Base-by-base conservation (phyloP, 2,329 filamentous ascomycete species). In the Pyricularia sp. region DNA sequence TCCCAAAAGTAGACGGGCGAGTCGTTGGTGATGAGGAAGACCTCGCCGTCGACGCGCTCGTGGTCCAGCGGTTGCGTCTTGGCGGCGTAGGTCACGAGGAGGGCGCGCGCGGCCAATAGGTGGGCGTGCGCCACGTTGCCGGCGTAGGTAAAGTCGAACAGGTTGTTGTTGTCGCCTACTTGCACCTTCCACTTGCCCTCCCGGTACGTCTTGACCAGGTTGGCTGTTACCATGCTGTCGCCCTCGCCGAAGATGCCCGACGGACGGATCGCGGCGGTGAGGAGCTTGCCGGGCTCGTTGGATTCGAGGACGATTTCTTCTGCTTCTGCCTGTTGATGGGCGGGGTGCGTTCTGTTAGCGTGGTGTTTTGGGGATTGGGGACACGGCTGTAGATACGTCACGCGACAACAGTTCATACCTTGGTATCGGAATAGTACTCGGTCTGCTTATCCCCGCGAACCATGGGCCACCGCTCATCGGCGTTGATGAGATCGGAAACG, bases 161-260 rank as follows among this genome's bases (percentile, higher is more conserved):
- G 77, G 81, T 88, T 88, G 73, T 81, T 79, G 79, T 87, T 87
- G 73, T 87, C 80, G 73, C 95, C 95, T 26, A 98, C 85, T 78
- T 97, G 92, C 77, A 95, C 88, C 71, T 86, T 86, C 55, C 92
- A 90, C 72, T 92, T 89, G 74, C 86, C 84, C 71, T 87, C 84
- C 70, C 84, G 83, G 76, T 90, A 91, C 74, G 92, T 88, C 71
- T 88, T 86, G 75, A 97, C 83, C 71, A 97, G 86, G 73, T 90
- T 88, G 71, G 89, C 87, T 42, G 94, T 87, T 17, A 90, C 80
- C 76, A 93, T 90, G 68, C 88, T 87, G 81, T 99, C 95, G 74
- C 92, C 92, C 76, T 95, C 92, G 74, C 94, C 94, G 76, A 97
- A 92, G 78, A 98, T 96, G 72, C 92, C 92, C 14, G 93, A 91